phyloP scores from a whole-genome alignment of 768 basidiomycete genomes.

The Trametes elegans region DNA sequence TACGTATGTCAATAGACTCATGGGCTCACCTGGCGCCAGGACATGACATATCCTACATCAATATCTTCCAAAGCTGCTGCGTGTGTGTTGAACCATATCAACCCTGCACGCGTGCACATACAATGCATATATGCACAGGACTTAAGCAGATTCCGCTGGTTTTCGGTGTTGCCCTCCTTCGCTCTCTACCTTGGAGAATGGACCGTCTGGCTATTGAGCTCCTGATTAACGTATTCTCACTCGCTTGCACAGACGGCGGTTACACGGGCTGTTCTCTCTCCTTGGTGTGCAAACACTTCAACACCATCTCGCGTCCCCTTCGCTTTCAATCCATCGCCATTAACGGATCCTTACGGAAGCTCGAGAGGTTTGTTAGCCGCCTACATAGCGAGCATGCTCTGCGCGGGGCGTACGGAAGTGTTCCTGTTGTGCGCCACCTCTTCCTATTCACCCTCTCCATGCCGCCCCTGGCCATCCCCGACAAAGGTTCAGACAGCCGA shows the following conservation, averaged over 20 bases:
- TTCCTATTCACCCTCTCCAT: no score
- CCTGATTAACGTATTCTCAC: conserved; percentile 26
- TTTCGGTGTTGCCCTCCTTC: not conserved
- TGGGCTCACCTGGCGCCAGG: no score
- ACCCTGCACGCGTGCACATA: not conserved
- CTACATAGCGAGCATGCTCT: not conserved
- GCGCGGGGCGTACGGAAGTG: not conserved
- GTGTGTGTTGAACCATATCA: no score
- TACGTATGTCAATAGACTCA: no score
- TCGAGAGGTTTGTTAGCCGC: conserved; percentile 5
- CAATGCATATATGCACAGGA: not conserved
- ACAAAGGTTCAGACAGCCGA: no score
- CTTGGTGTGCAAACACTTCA: conserved; percentile 30
- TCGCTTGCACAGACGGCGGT: conserved; percentile 33
- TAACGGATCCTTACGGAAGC: not conserved
- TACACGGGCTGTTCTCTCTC: conserved; percentile 29
- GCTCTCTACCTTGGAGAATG: conserved; percentile 4
- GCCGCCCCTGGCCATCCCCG: no score
- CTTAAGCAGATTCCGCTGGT: not conserved
- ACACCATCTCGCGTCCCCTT: conserved; percentile 23
- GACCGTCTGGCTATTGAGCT: conserved; percentile 28
- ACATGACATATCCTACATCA: no score
- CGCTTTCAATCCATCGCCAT: conserved; percentile 16
- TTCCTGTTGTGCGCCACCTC: no score
- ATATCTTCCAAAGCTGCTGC: no score